These are phyloP conservation scores for Cryptococcus maquisensis DNA, from an alignment of 1,284 basidiomycete genomes.

Conservation along the genomic window DNA sequence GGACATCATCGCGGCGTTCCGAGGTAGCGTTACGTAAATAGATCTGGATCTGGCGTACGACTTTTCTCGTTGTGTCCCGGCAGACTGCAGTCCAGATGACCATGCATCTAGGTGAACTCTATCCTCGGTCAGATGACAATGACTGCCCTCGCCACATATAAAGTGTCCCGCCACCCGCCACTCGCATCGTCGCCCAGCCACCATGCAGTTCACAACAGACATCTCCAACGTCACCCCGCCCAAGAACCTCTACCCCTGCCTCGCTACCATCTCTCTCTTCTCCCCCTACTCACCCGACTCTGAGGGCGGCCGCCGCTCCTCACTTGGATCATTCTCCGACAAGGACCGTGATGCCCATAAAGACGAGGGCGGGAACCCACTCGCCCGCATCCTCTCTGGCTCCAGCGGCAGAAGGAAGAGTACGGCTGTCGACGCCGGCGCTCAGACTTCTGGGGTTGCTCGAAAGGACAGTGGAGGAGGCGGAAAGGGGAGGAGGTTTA, in stretches of 20 bases:
- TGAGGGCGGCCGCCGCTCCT: slow-evolving; percentile 22
- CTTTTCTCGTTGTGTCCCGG: no score
- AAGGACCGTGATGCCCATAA: slow-evolving; percentile 6
- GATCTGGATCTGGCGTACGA: no score
- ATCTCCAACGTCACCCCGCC: slow-evolving; percentile 10
- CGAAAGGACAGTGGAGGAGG: not conserved
- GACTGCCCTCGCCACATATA: no score
- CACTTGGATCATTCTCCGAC: slow-evolving; percentile 19
- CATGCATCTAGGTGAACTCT: no score
- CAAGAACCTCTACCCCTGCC: slow-evolving; percentile 38
- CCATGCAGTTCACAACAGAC: no score
- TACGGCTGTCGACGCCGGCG: slow-evolving; percentile 10
- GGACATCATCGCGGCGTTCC: no score
- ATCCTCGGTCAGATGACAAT: no score
- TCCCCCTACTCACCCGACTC: slow-evolving; percentile 7
- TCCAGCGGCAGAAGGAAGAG: slow-evolving; percentile 26
- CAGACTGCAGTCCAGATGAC: no score
- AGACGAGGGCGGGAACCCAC: slow-evolving; percentile 19
- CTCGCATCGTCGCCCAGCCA: no score
- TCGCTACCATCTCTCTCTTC: slow-evolving; percentile 34
- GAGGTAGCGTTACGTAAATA: no score
- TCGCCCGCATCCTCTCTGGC: slow-evolving; percentile 33
- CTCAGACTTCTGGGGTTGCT: no score
- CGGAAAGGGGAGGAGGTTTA: slow-evolving; percentile 8
- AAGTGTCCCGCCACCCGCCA: no score